A percentile compares a stretch with the other conserved stretches of the same genome.
These are phyloP conservation scores for Calonectria fujianensis DNA, from an alignment of 2,329 filamentous ascomycete genomes.

Conservation along the genomic window DNA sequence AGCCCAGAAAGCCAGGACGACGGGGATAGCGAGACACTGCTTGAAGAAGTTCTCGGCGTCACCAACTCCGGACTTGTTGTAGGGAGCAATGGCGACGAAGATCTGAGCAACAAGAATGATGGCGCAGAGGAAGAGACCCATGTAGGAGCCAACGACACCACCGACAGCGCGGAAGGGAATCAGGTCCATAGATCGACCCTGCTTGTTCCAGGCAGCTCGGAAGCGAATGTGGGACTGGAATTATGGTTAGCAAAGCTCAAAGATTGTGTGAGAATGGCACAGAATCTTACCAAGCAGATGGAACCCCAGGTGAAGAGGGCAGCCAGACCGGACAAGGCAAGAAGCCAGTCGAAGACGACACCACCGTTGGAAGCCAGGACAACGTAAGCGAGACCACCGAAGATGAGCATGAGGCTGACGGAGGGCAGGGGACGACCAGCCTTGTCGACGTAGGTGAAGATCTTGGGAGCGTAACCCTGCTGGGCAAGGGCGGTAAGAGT, in stretches of 20 bases:
- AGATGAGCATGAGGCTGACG: constrained; percentile 67
- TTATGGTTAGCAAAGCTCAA: neutral
- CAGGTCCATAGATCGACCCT: constrained; percentile 77
- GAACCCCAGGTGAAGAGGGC: constrained; percentile 80
- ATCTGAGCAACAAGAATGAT: constrained; percentile 72
- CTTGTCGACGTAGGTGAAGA: constrained; percentile 73
- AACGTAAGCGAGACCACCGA: constrained; percentile 69
- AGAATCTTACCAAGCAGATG: constrained; percentile 72
- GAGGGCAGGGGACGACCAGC: constrained; percentile 70
- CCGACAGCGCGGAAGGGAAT: constrained; percentile 77
- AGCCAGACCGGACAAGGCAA: constrained; percentile 77
- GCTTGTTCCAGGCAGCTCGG: constrained; percentile 74
- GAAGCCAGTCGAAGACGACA: constrained; percentile 78
- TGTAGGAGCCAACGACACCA: constrained; percentile 77
- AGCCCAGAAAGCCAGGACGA: constrained; percentile 73
- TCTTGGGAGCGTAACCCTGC: constrained; percentile 72
- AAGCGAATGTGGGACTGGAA: constrained; percentile 75
- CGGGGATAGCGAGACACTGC: constrained; percentile 71
- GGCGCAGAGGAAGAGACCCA: constrained; percentile 75
- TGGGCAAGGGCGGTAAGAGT: constrained; percentile 74
- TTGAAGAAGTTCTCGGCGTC: constrained; percentile 72
- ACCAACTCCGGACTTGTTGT: constrained; percentile 55
- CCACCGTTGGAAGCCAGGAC: constrained; percentile 67
- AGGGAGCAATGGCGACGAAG: constrained; percentile 68
- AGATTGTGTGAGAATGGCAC: no score